Percentiles rank a stretch among this genome's conserved stretches.
Conservation (phyloP, 75 land plant species). For the Cunninghamia lanceolata region DNA sequence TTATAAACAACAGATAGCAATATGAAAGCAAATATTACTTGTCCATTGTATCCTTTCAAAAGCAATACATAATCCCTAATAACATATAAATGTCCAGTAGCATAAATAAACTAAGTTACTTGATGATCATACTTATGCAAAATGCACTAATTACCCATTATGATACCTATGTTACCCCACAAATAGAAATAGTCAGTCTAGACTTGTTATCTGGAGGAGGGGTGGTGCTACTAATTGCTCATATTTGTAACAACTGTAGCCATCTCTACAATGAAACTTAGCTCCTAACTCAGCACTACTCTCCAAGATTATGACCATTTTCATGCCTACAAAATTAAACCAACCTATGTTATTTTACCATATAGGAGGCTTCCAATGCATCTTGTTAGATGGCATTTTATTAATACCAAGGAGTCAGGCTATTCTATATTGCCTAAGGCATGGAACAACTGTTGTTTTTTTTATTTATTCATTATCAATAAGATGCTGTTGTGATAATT, state of each 20-base stretch:
- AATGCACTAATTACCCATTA: background rate
- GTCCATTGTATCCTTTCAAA: background rate
- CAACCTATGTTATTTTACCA: background rate
- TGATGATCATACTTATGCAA: background rate
- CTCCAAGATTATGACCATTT: background rate
- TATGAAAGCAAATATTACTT: no score
- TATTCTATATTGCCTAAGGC: background rate
- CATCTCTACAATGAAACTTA: no score
- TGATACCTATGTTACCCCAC: background rate
- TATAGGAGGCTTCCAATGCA: background rate
- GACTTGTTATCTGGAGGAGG: background rate
- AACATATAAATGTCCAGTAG: background rate
- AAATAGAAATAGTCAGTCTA: background rate
- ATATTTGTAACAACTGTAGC: no score
- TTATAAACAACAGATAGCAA: background rate
- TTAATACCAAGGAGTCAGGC: background rate
- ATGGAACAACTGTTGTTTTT: background rate
- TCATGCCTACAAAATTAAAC: background rate
- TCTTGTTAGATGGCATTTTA: background rate
- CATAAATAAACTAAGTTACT: background rate
- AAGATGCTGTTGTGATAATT: background rate
- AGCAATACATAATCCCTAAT: background rate
- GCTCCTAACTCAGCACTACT: background rate
- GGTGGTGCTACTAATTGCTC: background rate
- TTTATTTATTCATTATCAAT: background rate